Base-by-base conservation (phyloP, 2,329 filamentous ascomycete species). In the Orbilia oligospora region DNA sequence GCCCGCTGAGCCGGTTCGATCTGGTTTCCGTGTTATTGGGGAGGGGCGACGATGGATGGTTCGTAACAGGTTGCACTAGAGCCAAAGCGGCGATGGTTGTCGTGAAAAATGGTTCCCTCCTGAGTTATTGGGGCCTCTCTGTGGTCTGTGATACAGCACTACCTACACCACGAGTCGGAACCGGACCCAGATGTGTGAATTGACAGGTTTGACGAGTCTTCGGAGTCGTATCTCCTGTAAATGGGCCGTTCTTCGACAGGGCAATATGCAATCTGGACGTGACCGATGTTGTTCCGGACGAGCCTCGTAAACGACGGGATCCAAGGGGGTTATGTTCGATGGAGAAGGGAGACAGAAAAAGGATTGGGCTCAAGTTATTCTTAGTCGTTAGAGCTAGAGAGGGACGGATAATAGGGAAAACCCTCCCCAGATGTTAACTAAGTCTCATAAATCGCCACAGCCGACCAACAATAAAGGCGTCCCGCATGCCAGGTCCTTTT, bases 401-500 rank as follows among this genome's bases (percentile, higher is more conserved):
- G 41, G 41, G 67, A 56, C 66, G 70, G 76, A 66, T 72, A 79
- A 73, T 71, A 73, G 72, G 70, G 76, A 79, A 72, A 79, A 79
- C 51, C 36, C 16, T 18, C 67, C 67, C n/a, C 22, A 33, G 61
- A 56, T 77, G 61, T 48, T 38, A 64, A 51, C 61, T 38, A 64
- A 51, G 10, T 27, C n/a, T 20, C 67, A 58, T 58, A 67, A 76
- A 64, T 77, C 73, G 73, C 73, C 73, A 77, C 73, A 64, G 67
- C 73, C 67, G 67, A 71, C 68, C 18, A 64, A 71, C 48, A 67
- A 67, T 36, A 68, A 77, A 56, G 61, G 66, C 51, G 63, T 64
- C 67, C 72, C 67, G 73, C 73, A 71, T 51, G 67, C 67, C 67
- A 77, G 73, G 73, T 71, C 58, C 61, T 71, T 77, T 77, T 77